These are phyloP conservation scores for Wickerhamomyces pijperi DNA, from an alignment of 805 yeast genomes.

Conservation along the genomic window DNA sequence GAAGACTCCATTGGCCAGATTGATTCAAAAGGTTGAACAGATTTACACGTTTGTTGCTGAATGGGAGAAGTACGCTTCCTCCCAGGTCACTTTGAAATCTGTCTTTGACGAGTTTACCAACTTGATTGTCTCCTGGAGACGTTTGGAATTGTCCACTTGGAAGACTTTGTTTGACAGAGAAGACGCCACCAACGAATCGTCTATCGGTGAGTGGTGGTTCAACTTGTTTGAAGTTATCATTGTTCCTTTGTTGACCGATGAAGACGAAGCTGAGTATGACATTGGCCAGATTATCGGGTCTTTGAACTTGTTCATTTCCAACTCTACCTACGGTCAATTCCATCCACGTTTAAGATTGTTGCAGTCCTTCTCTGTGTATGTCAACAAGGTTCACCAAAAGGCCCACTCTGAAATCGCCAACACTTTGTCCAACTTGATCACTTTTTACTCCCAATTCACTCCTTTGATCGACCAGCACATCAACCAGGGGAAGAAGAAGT, in stretches of 20 bases:
- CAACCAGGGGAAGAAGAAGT: constrained; percentile 31
- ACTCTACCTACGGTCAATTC: constrained; percentile 71
- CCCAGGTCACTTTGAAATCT: constrained; percentile 51
- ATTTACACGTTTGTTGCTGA: constrained; percentile 73
- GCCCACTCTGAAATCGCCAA: constrained; percentile 19
- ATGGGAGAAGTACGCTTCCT: constrained; percentile 89
- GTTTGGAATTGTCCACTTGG: constrained; percentile 81
- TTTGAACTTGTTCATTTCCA: constrained; percentile 63
- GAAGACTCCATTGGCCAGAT: constrained; percentile 62
- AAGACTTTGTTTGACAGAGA: constrained; percentile 60
- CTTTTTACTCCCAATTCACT: constrained; percentile 58
- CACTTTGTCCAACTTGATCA: constrained; percentile 45
- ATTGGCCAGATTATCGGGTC: constrained; percentile 37
- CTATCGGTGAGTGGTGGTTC: constrained; percentile 83
- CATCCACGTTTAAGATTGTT: constrained; percentile 46
- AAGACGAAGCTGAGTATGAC: constrained; percentile 21
- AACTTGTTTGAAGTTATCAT: constrained; percentile 76
- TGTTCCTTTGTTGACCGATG: constrained; percentile 27
- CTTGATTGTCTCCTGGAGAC: constrained; percentile 85
- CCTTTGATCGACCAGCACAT: constrained; percentile 37
- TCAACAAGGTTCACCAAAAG: constrained; percentile 18
- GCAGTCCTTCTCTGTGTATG: constrained; percentile 52
- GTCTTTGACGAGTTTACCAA: constrained; percentile 48
- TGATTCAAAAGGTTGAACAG: constrained; percentile 77
- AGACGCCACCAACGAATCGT: constrained; percentile 33